A percentile compares a stretch with the other conserved stretches of the same genome.
Conservation (phyloP, 768 basidiomycete species). For the Porphyrellus cyaneotinctus region DNA sequence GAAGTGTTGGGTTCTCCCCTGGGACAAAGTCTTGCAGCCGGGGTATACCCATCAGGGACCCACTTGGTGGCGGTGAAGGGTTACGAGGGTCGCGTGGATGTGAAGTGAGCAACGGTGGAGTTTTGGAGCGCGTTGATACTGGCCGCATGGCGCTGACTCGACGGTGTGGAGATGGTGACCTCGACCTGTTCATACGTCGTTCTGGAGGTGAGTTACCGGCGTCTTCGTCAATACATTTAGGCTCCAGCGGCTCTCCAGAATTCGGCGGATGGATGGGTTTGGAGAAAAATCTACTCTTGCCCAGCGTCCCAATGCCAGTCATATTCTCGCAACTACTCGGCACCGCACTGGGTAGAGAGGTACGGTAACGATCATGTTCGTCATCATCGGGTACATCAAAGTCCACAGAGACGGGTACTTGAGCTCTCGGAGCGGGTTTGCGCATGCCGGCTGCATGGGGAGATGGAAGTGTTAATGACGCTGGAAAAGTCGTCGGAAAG, state of each 20-base stretch:
- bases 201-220: constrained; percentile 16
- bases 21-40: constrained; percentile 20
- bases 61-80: constrained; percentile 19
- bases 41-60: constrained; percentile 10
- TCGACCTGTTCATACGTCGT: constrained; percentile 14
- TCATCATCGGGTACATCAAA: constrained; percentile 36
- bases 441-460: constrained; percentile 38
- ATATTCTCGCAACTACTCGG: constrained; percentile 53
- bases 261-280: constrained; percentile 14
- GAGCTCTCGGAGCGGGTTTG: constrained; percentile 61
- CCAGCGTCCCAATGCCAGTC: constrained; percentile 57
- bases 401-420: constrained; percentile 57
- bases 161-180: constrained; percentile 24
- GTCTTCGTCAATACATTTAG: constrained; percentile 17
- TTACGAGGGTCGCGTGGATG: constrained; percentile 26
- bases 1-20: constrained; percentile 36
- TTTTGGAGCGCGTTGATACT: constrained; percentile 37
- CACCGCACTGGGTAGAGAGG: constrained; percentile 51
- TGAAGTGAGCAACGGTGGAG: constrained; percentile 37
- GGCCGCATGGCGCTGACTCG: constrained; percentile 30
- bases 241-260: constrained; percentile 8
- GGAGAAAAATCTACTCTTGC: constrained; percentile 25
- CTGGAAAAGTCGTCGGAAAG: constrained; percentile 14
- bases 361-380: constrained; percentile 34
- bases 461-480: constrained; percentile 15